These are phyloP conservation scores for Sporisorium iseilematis-ciliati DNA, from an alignment of 1,284 basidiomycete genomes.

Conservation along the genomic window DNA sequence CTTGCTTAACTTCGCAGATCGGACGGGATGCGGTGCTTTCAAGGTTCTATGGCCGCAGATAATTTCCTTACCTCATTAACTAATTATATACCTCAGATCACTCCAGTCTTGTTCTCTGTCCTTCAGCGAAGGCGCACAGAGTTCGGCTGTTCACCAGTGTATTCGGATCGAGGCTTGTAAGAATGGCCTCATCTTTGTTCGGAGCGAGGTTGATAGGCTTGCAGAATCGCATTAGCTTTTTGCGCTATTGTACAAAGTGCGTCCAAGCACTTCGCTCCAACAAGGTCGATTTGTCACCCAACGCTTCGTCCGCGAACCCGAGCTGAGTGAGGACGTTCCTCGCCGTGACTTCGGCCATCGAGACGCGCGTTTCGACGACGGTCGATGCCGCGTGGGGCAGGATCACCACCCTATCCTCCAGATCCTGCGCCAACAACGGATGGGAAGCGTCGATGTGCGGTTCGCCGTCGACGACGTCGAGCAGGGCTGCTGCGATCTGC, in stretches of 20 bases:
- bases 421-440: conserved; percentile 20
- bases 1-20: conserved; percentile 84
- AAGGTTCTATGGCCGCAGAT: conserved; percentile 83
- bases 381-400: conserved; percentile 34
- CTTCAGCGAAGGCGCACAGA: too few species aligned
- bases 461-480: conserved; percentile 37
- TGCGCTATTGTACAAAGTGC: conserved; percentile 30
- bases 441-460: conserved; percentile 18
- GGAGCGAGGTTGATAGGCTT: too few species aligned
- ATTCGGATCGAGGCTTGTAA: too few species aligned
- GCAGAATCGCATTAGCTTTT: too few species aligned
- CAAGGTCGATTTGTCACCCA: conserved; percentile 18
- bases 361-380: conserved; percentile 19
- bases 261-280: conserved; percentile 28
- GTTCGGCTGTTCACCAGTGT: too few species aligned
- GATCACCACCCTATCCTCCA: conserved; percentile 26
- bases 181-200: too few species aligned
- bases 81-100: too few species aligned
- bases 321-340: conserved; percentile 27
- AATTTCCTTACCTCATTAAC: too few species aligned
- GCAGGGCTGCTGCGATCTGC: conserved; percentile 25
- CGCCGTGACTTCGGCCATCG: conserved; percentile 32
- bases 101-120: too few species aligned
- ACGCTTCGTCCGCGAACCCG: conserved; percentile 15
- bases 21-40: conserved; percentile 84